Base-by-base conservation (phyloP, 192 early-diverging fungal genomes). In the Allomyces arbusculus region DNA sequence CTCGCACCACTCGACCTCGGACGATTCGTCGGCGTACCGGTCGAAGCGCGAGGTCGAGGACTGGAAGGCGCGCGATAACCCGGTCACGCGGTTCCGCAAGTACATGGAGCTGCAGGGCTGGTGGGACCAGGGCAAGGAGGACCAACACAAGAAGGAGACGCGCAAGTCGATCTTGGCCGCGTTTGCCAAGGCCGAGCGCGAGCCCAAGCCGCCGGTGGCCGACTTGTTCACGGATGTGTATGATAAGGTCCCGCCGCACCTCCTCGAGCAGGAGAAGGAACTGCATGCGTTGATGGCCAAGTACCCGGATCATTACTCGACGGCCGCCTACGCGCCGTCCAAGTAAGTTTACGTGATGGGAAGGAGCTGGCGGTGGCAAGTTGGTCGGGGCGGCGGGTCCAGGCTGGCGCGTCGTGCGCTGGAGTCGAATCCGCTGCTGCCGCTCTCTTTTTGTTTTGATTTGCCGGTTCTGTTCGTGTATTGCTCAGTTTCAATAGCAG, bases 1-100 rank as follows among this genome's bases (percentile, higher is more conserved):
- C 62, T 86, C 91, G 10, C 95, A 99, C 73, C 95, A 99, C 79
- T 90, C 88, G 69, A 99, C 95, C 6, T 95, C 92, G 1, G 95
- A 99, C 74, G 94, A 99, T 73, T 95, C 94, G 16, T 87, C 89
- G 4, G 92, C 92, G 23, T 99, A 99, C 73, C 82, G 95, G 33
- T 84, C 89, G 61, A 90, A 89, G 71, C 86, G 80, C 72, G 95
- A 99, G 72, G 91, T 95, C 7, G 86, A 90, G 65, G 83, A 88
- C 65, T 91, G 91, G 88, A 85, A 82, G 72, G 82, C 82, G 62
- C 77, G 84, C 67, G 94, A 95, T 72, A 89, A 88, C 68, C 95
- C 95, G 5, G 84, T 97, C 58, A 75, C 85, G 23, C 82, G 95
- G 28, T 84, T 99, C 81, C 82, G 91, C 67, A 84, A 87, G 33